Conservation (phyloP, 2,329 filamentous ascomycete species). For the Microdochium nivale region DNA sequence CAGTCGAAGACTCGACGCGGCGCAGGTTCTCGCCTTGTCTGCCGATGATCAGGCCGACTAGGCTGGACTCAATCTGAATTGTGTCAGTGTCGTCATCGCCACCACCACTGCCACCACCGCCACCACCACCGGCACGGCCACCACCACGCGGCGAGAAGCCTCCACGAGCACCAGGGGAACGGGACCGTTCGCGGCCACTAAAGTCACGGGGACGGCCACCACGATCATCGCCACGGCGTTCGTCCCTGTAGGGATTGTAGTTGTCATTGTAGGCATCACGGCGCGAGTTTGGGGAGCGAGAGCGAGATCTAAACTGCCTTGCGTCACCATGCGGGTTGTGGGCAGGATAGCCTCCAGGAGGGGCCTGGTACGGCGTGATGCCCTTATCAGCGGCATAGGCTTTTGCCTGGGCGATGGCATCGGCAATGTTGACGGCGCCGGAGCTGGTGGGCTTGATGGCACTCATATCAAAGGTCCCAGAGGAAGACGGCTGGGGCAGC, state of each 20-base stretch:
- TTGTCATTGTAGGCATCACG: conserved; percentile 67
- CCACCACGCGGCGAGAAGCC: conserved; percentile 32
- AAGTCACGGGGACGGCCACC: conserved; percentile 45
- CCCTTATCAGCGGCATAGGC: conserved; percentile 75
- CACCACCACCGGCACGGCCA: conserved; percentile 31
- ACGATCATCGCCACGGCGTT: conserved; percentile 65
- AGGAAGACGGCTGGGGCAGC: conserved; percentile 60
- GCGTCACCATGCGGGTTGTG: conserved; percentile 36
- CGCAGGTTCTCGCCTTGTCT: conserved; percentile 83
- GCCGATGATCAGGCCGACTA: conserved; percentile 86
- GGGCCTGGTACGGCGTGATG: conserved; percentile 53
- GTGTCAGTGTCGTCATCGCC: conserved; percentile 68
- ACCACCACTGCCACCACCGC: conserved; percentile 29
- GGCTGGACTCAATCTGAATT: conserved; percentile 76
- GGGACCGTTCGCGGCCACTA: conserved; percentile 65
- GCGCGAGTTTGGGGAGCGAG: conserved; percentile 60
- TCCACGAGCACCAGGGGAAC: conserved; percentile 46
- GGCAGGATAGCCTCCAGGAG: conserved; percentile 32
- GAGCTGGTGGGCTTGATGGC: conserved; percentile 71
- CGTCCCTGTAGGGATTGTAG: conserved; percentile 78
- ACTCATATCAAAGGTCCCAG: conserved; percentile 73
- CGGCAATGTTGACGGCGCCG: conserved; percentile 74
- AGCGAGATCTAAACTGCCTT: conserved; percentile 58
- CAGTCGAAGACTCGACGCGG: conserved; percentile 74
- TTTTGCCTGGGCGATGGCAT: conserved; percentile 78